Base-by-base conservation (phyloP, 768 basidiomycete genomes). In the Auricularia heimuer region DNA sequence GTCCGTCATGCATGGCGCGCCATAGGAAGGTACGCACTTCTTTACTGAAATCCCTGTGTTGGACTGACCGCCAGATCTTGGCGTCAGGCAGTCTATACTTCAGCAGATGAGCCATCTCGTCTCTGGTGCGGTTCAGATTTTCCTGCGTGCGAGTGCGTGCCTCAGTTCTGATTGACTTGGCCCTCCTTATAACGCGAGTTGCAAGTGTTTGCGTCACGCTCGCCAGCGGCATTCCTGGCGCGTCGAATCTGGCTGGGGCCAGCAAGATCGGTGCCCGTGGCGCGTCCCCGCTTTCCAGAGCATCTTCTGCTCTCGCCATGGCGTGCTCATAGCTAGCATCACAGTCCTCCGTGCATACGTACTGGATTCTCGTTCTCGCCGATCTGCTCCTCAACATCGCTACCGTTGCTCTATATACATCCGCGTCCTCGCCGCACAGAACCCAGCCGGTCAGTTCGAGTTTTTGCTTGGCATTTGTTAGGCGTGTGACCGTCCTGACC, bases 11-110 rank as follows among this genome's bases (percentile, higher is more conserved):
- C 81, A 76, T 0, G 65, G 64, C 10, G 75, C 29, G 0, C 72
- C 73, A 11, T 64, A 69, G 0, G 81, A 68, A 24, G 81, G 81
- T 0, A 78, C 79, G 0, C 78, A 73, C 66, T 80, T 78, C 69
- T 76, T 67, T 2, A 12, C 21, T 63, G 79, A 75, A 0, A 80
- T 70, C 0, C 76, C 21, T 2, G 33, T n/a, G 3, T 62, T 0
- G 60, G 61, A 0, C 33, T 65, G 2, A 61, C 63, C 1, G 45
- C n/a, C 0, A 69, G 68, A 0, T 77, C 63, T 63, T 70, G 68
- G 0, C 66, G 65, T 0, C 72, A 62, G 0, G 76, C 67, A 0
- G 16, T 36, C 65, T 61, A 72, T 75, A 0, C 72, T 78, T 35
- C 76, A 61, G 0, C 74, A 33, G 54, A 77, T 76, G 11, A 76